Evolutionary conservation across 345 rosid genomes (phyloP), one percentile per base, ranked within the genome.

Genomic region (Theobroma cacao): DNA sequence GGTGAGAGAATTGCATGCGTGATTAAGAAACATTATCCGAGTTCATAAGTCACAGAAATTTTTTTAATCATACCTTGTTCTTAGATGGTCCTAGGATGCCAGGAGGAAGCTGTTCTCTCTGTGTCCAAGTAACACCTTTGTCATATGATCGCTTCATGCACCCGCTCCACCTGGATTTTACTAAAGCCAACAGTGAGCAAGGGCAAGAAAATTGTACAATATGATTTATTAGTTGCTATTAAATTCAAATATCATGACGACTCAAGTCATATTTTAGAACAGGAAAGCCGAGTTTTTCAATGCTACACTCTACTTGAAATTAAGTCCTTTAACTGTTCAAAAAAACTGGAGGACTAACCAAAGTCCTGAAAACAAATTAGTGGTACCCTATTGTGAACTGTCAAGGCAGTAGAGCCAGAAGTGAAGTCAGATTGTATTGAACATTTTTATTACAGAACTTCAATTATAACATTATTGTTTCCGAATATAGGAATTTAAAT

Each of bases 131-230:
- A 43, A 75, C 80, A 56, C 98, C 98, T 62, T 89, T 85, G 61
- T 95, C 97, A 79, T 84, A 86, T 7, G 98, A 95, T 64, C 92
- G 89, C 88, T 91, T 95, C 92, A 95, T 83, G 88, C 94, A 91
- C 80, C 98, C 98, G 3, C 95, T 93, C 98, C 98, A 95, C 82
- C 98, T 95, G 62, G 76, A 72, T 31, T 75, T 74, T 34, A 70
- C 50, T 26, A 69, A 50, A 22, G 56, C 60, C 68, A 78, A 33
- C 40, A 64, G 41, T 14, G 43, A 45, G 76, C 52, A 43, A 55
- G 61, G 80, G 38, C 55, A 77, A 56, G 9, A 14, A 45, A 69
- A 47, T 9, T 43, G 33, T n/a, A 67, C 12, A 9, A 3, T 43
- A n/a, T 5, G 34, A 33, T 36, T 62, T 24, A 15, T 31, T 7